Percentiles rank a stretch among this genome's conserved stretches.
Evolutionary conservation across 768 basidiomycete species (phyloP).

Genomic region (Imleria badia): DNA sequence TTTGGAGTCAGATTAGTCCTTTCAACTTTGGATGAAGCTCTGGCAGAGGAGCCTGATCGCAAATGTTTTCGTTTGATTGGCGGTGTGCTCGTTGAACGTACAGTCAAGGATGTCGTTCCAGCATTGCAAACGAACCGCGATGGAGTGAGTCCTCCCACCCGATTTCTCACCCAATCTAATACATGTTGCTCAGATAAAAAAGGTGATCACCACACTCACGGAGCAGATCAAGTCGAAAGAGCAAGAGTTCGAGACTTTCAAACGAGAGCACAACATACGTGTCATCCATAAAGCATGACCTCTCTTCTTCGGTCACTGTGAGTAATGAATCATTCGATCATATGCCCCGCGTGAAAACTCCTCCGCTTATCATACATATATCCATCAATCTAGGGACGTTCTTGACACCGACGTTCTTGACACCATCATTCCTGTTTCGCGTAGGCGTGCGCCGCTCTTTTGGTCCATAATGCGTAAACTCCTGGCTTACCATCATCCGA

Average conservation of each 20-base stretch:
- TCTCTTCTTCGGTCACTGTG: slow-evolving; percentile 3
- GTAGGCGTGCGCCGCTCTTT: not conserved
- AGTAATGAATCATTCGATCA: not conserved
- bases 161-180: slow-evolving; percentile 1
- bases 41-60: slow-evolving; percentile 81
- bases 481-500: not conserved
- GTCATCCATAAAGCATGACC: slow-evolving; percentile 41
- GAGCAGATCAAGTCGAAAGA: slow-evolving; percentile 91
- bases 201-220: slow-evolving; percentile 72
- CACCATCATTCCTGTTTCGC: not conserved
- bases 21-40: slow-evolving; percentile 78
- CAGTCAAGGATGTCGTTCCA: slow-evolving; percentile 92
- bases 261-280: slow-evolving; percentile 73
- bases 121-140: slow-evolving; percentile 86
- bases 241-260: slow-evolving; percentile 77
- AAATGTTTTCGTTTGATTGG: slow-evolving; percentile 98
- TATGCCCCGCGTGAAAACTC: not conserved
- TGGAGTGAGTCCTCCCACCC: slow-evolving; percentile 54
- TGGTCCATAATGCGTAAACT: not conserved
- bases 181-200: slow-evolving; percentile 61
- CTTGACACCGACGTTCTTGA: not conserved
- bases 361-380: not conserved
- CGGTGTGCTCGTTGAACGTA: slow-evolving; percentile 92
- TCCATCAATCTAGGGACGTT: not conserved
- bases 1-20: slow-evolving; percentile 70